Conservation (phyloP, 2,329 filamentous ascomycete genomes). For the Madurella mycetomatis region DNA sequence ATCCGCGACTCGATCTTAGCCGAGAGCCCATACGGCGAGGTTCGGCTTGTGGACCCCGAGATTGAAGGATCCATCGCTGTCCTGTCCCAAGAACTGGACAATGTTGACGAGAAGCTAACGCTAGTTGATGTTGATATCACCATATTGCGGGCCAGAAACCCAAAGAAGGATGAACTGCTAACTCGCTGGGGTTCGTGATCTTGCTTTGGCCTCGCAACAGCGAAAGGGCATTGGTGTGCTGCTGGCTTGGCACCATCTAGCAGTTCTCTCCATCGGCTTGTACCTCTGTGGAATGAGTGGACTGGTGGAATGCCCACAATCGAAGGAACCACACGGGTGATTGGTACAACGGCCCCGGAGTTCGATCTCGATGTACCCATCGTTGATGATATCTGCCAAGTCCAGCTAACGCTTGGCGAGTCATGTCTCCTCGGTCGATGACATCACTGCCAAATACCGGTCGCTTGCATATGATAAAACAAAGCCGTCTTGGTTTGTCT, state of each 20-base stretch:
- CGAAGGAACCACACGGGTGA: too few species aligned
- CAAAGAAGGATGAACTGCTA: slow-evolving; percentile 47
- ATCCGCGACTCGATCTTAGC: slow-evolving; percentile 49
- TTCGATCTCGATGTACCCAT: too few species aligned
- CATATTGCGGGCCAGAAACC: slow-evolving; percentile 37
- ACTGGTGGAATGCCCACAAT: too few species aligned
- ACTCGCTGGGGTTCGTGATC: slow-evolving; percentile 36
- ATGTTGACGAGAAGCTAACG: slow-evolving; percentile 37
- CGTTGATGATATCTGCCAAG: too few species aligned
- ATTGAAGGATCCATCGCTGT: slow-evolving; percentile 48
- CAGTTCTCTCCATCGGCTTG: neutral
- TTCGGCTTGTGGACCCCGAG: slow-evolving; percentile 49
- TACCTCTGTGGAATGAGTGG: too few species aligned
- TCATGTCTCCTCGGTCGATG: too few species aligned
- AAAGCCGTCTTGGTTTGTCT: too few species aligned
- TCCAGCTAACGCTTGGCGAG: too few species aligned
- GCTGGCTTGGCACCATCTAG: neutral
- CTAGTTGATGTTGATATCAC: slow-evolving; percentile 35
- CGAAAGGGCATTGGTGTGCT: neutral
- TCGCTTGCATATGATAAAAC: too few species aligned
- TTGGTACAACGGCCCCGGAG: too few species aligned
- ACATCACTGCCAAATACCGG: too few species aligned
- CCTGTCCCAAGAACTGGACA: slow-evolving; percentile 42
- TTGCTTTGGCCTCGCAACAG: neutral
- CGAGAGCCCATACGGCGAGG: slow-evolving; percentile 46